A percentile compares a stretch with the other conserved stretches of the same genome.
Evolutionary conservation across 441 rosid genomes (phyloP).

Genomic region (Populus hybrid): DNA sequence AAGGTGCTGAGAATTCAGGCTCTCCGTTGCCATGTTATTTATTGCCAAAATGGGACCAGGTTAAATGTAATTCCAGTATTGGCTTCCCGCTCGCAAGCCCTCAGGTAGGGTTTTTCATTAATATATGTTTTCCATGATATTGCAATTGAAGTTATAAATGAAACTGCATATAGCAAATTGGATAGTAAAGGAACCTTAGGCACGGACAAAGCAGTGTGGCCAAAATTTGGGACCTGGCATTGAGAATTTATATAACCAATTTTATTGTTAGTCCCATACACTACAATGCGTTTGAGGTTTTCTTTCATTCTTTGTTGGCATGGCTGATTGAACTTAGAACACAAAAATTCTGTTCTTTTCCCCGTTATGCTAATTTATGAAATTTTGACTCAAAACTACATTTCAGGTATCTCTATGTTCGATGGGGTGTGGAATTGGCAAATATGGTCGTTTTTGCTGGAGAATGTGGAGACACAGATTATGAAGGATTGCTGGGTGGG

Average conservation of each 20-base stretch:
- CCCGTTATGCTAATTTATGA: background rate
- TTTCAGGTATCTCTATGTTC: constrained; percentile 71
- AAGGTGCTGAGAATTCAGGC: constrained; percentile 89
- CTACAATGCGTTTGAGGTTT: background rate
- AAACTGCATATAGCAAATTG: background rate
- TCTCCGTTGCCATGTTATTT: constrained; percentile 79
- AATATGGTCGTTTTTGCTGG: constrained; percentile 86
- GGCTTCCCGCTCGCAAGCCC: constrained; percentile 95
- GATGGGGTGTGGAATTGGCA: constrained; percentile 85
- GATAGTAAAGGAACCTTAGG: background rate
- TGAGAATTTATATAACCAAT: background rate
- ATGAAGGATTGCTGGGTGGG: constrained; percentile 87
- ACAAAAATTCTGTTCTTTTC: background rate
- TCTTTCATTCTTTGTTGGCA: background rate
- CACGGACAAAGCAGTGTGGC: background rate
- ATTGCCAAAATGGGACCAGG: constrained; percentile 77
- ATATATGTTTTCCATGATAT: background rate
- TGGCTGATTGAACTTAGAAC: background rate
- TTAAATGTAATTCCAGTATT: constrained; percentile 86
- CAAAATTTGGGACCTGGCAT: background rate
- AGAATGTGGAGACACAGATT: constrained; percentile 89
- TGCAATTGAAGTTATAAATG: background rate
- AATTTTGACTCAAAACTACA: background rate
- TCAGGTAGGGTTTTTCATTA: constrained; percentile 52
- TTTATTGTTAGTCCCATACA: background rate